A percentile compares a stretch with the other conserved stretches of the same genome.
These are phyloP conservation scores for Aquilaria yunnanensis DNA, from an alignment of 345 rosid genomes.

Conservation along the genomic window DNA sequence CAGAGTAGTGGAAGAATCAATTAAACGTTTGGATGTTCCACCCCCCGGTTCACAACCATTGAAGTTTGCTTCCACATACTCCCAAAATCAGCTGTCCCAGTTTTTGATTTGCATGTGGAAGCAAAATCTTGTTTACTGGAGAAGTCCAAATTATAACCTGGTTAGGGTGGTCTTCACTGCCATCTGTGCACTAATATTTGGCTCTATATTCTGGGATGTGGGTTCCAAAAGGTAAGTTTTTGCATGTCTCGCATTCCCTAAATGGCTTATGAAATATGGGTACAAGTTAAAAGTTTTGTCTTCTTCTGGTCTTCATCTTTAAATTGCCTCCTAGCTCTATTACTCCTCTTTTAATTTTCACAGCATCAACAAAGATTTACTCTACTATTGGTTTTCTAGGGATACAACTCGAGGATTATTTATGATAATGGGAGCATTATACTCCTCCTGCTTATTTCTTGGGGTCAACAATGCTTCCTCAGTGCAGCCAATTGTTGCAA, in stretches of 20 bases:
- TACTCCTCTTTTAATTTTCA: background rate
- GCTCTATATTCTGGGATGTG: constrained; percentile 73
- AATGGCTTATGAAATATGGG: too few species aligned
- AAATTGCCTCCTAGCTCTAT: background rate
- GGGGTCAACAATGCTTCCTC: constrained; percentile 86
- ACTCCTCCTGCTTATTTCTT: constrained; percentile 71
- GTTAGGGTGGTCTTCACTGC: constrained; percentile 59
- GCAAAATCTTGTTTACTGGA: constrained; percentile 91
- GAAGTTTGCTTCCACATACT: constrained; percentile 44
- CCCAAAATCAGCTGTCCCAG: constrained; percentile 46
- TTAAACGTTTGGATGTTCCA: constrained; percentile 46
- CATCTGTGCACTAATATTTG: constrained; percentile 55
- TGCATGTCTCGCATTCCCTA: background rate
- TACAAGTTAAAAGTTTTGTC: background rate
- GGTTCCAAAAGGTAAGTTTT: constrained; percentile 51
- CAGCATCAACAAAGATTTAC: background rate
- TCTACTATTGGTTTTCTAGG: constrained; percentile 19
- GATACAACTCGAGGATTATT: constrained; percentile 47
- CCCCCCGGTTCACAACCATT: constrained; percentile 60
- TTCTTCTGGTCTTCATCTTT: background rate
- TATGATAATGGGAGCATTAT: constrained; percentile 83
- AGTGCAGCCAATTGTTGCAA: constrained; percentile 82
- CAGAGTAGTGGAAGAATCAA: constrained; percentile 68
- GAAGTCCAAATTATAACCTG: constrained; percentile 81
- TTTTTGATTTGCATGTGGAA: constrained; percentile 68